Evolutionary conservation across 495 filamentous ascomycete species (phyloP).

Genomic region (Lasiosphaeria ovina): DNA sequence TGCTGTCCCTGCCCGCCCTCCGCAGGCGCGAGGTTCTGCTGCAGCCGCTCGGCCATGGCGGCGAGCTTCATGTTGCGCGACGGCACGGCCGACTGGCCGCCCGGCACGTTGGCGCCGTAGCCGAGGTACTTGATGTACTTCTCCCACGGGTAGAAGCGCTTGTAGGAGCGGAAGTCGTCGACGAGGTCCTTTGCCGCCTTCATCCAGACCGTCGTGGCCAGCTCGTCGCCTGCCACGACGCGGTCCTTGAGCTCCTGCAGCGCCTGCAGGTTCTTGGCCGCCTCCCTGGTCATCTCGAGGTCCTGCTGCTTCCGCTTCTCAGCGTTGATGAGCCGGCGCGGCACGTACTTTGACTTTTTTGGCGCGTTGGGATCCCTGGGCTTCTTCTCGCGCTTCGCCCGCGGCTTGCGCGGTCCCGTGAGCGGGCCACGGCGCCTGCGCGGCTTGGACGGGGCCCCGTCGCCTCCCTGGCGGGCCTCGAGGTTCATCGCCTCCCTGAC

Average conservation of each 20-base stretch:
- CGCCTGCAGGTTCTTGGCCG: slow-evolving; percentile 56
- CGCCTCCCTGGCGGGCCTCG: slow-evolving; percentile 42
- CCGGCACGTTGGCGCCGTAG: slow-evolving; percentile 53
- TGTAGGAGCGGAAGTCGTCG: slow-evolving; percentile 75
- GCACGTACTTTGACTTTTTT: slow-evolving; percentile 31
- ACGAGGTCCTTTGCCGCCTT: slow-evolving; percentile 69
- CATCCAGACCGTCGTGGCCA: slow-evolving; percentile 66
- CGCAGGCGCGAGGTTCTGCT: slow-evolving; percentile 45
- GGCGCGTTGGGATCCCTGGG: slow-evolving; percentile 19
- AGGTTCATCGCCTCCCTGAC: slow-evolving; percentile 70
- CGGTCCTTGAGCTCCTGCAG: slow-evolving; percentile 51
- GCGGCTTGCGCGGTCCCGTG: slow-evolving; percentile 18
- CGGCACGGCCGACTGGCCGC: slow-evolving; percentile 39
- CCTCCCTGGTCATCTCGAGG: slow-evolving; percentile 48
- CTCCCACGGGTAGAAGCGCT: slow-evolving; percentile 73
- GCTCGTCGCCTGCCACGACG: slow-evolving; percentile 50
- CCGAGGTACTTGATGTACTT: slow-evolving; percentile 68
- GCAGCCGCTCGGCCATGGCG: slow-evolving; percentile 66
- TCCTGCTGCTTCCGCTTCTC: slow-evolving; percentile 39
- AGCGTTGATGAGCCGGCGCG: slow-evolving; percentile 36
- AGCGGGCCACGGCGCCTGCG: slow-evolving; percentile 20
- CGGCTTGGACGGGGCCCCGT: slow-evolving; percentile 2
- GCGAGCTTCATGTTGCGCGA: slow-evolving; percentile 59
- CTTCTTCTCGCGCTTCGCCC: slow-evolving; percentile 22
- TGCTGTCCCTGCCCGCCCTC: slow-evolving; percentile 22